Evolutionary conservation across 352 stramenopile genomes (phyloP).

Genomic region (Phytopythium ostracodes): DNA sequence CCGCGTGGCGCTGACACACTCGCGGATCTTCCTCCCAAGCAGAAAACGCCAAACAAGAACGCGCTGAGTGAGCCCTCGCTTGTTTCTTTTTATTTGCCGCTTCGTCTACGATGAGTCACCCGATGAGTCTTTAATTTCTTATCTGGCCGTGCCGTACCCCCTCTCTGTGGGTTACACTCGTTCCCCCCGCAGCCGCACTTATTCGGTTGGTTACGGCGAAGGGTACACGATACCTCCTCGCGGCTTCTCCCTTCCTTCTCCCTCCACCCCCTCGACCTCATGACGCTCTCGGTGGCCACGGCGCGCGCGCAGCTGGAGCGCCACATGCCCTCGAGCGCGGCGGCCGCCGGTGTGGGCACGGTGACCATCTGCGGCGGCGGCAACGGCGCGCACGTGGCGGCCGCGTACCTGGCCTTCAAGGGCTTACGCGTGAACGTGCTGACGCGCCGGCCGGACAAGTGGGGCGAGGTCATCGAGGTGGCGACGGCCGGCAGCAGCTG

Average conservation of each 20-base stretch:
- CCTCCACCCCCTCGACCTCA: slow-evolving; percentile 15
- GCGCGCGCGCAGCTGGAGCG: slow-evolving; percentile 58
- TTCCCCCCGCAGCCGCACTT: too few relatives aligned
- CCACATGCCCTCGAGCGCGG: slow-evolving; percentile 26
- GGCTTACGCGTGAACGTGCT: slow-evolving; percentile 80
- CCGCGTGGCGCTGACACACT: neutral
- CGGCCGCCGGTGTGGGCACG: slow-evolving; percentile 31
- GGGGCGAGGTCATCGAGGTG: slow-evolving; percentile 75
- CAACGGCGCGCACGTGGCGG: slow-evolving; percentile 89
- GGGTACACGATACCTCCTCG: neutral
- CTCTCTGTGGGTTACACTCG: too few relatives aligned
- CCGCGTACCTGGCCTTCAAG: slow-evolving; percentile 85
- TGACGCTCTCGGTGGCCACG: slow-evolving; percentile 80
- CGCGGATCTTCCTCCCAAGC: neutral
- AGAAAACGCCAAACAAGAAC: neutral
- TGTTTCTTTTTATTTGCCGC: too few relatives aligned
- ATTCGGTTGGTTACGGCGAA: neutral
- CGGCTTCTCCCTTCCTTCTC: slow-evolving; percentile 6
- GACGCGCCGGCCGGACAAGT: slow-evolving; percentile 79
- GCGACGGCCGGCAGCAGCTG: slow-evolving; percentile 83
- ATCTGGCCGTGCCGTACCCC: too few relatives aligned
- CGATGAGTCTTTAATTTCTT: too few relatives aligned
- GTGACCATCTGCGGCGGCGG: slow-evolving; percentile 91
- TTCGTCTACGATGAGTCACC: too few relatives aligned
- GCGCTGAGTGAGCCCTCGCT: too few relatives aligned